These are phyloP conservation scores for Albophoma yamanashiensis DNA, from an alignment of 2,329 filamentous ascomycete species.

Conservation along the genomic window DNA sequence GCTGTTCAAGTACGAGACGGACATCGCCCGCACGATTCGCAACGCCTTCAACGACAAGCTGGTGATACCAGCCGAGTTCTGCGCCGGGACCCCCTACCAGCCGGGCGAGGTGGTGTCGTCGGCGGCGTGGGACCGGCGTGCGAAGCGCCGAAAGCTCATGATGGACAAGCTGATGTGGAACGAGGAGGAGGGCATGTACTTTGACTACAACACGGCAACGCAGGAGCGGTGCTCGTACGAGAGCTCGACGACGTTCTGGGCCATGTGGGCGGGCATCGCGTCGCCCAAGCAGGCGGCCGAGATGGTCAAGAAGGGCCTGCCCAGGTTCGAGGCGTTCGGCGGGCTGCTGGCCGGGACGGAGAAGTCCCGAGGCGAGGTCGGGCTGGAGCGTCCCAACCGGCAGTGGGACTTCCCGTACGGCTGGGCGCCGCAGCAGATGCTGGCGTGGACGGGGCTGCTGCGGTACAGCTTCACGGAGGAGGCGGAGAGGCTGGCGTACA, in stretches of 20 bases:
- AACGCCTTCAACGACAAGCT: conserved; percentile 76
- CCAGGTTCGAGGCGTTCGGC: conserved; percentile 78
- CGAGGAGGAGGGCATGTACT: conserved; percentile 87
- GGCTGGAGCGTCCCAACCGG: conserved; percentile 77
- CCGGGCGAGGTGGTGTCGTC: conserved; percentile 70
- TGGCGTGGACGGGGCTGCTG: conserved; percentile 88
- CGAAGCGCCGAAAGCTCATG: conserved; percentile 68
- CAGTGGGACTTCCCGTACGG: conserved; percentile 99
- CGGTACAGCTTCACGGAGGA: conserved; percentile 89
- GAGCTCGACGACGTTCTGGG: conserved; percentile 90
- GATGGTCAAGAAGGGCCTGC: conserved; percentile 72
- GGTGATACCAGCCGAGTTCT: conserved; percentile 73
- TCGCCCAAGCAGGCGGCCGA: conserved; percentile 76
- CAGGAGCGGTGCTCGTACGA: conserved; percentile 78
- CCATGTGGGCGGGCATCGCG: conserved; percentile 88
- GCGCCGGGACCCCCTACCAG: conserved; percentile 49
- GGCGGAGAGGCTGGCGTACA: conserved; percentile 81
- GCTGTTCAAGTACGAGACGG: conserved; percentile 92
- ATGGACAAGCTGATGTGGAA: conserved; percentile 96
- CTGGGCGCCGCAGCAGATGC: conserved; percentile 97
- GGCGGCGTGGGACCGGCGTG: conserved; percentile 80
- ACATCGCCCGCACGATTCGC: conserved; percentile 81
- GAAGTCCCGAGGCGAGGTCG: conserved; percentile 71
- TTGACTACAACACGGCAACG: conserved; percentile 86
- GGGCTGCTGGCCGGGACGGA: conserved; percentile 85